phyloP scores from a whole-genome alignment of 495 filamentous ascomycete species.

The Lichina pygmaea region DNA sequence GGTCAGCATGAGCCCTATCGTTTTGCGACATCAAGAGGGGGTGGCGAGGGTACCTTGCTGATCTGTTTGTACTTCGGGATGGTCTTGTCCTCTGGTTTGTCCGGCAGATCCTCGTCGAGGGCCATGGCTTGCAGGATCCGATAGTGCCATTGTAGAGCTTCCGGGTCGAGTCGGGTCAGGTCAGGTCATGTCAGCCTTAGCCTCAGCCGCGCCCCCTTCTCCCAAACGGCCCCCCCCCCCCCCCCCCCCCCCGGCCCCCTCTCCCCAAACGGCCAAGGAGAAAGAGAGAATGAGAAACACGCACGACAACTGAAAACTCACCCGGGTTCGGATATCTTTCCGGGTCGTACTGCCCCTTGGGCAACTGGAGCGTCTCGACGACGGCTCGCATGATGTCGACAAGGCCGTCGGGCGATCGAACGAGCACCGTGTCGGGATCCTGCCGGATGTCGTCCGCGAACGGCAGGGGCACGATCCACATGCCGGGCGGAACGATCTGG shows the following conservation, averaged over 20 bases:
- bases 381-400: slow-evolving; percentile 59
- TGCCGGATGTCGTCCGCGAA: slow-evolving; percentile 77
- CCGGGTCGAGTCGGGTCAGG: neutral
- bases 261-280: too few relatives aligned
- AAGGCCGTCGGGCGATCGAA: slow-evolving; percentile 35
- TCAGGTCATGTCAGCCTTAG: neutral
- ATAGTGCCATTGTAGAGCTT: slow-evolving; percentile 88
- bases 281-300: neutral
- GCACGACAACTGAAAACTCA: slow-evolving; percentile 6
- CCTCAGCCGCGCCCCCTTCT: too few relatives aligned
- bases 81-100: slow-evolving; percentile 56
- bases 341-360: slow-evolving; percentile 60
- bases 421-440: slow-evolving; percentile 31
- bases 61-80: slow-evolving; percentile 63
- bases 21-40: neutral
- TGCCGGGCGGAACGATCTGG: slow-evolving; percentile 49
- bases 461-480: slow-evolving; percentile 75
- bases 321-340: slow-evolving; percentile 71
- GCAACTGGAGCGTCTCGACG: slow-evolving; percentile 70
- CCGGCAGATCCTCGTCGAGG: slow-evolving; percentile 73
- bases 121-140: slow-evolving; percentile 79
- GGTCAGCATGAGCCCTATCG: neutral
- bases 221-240: too few relatives aligned
- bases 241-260: too few relatives aligned
- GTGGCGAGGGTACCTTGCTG: slow-evolving; percentile 27